A percentile compares a stretch with the other conserved stretches of the same genome.
phyloP scores from a whole-genome alignment of 176 grass and related monocot genomes.

The Avena sativa region DNA sequence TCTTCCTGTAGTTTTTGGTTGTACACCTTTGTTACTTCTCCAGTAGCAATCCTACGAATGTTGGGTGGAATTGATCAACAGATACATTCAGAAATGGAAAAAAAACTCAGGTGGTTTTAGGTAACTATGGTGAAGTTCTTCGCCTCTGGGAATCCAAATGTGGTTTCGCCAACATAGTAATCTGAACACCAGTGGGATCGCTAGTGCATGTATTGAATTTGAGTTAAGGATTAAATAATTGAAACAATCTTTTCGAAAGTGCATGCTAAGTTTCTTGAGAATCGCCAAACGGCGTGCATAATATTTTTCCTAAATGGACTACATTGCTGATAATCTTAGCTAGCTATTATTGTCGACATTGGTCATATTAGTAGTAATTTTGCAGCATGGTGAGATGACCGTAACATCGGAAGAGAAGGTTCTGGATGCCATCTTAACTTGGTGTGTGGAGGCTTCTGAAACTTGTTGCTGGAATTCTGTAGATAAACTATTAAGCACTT shows the following conservation, averaged over 20 bases:
- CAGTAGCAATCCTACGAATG: neutral
- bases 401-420: slow-evolving; percentile 98
- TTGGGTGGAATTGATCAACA: slow-evolving; percentile 16
- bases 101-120: neutral
- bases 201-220: slow-evolving; percentile 20
- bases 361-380: slow-evolving; percentile 49
- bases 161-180: slow-evolving; percentile 24
- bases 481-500: slow-evolving; percentile 69
- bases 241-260: slow-evolving; percentile 18
- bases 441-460: slow-evolving; percentile 76
- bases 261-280: slow-evolving; percentile 16
- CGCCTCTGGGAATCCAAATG: neutral
- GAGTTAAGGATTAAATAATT: slow-evolving; percentile 28
- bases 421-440: slow-evolving; percentile 84
- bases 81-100: neutral
- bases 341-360: slow-evolving; percentile 18
- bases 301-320: slow-evolving; percentile 2
- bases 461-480: slow-evolving; percentile 66
- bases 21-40: neutral
- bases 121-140: slow-evolving; percentile 4
- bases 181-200: slow-evolving; percentile 1
- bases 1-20: slow-evolving; percentile 10
- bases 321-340: slow-evolving; percentile 10
- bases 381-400: slow-evolving; percentile 96
- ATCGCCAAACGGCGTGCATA: neutral